Base-by-base conservation (phyloP, 2,329 filamentous ascomycete species). In the Neopestalotiopsis clavispora region DNA sequence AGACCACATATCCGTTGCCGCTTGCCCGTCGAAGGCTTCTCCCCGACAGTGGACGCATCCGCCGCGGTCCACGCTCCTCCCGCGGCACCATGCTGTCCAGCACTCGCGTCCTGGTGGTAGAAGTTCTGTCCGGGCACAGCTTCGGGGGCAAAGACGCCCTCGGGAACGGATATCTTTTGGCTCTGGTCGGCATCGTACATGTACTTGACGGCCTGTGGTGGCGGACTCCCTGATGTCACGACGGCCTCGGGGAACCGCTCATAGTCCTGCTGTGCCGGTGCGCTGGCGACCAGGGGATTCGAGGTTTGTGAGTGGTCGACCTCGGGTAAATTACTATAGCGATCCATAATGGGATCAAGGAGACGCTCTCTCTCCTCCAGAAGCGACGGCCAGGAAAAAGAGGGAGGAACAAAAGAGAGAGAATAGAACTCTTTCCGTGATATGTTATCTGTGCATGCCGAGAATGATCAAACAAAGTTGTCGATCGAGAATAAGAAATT, bases 1-100 rank as follows among this genome's bases (percentile, higher is more conserved):
- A 76, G 20, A 17, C 72, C 71, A 45, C 71, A 74, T 69, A 67
- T 71, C 42, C 52, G 70, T n/a, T 45, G 34, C 42, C 30, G 40
- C 23, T n/a, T 58, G 23, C 30, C 20, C 3, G 30, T n/a, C 20
- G 7, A 9, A 1, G 57, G 12, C 30, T 28, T 32, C 23, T 59
- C 20, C 13, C 9, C 10, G 10, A 17, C 57, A 4, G 9, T 10
- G 10, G 23, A 32, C 57, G 14, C 28, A 20, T 59, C 23, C 30
- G 57, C 57, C 57, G 30, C 13, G 12, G 20, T 59, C 30, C 23
- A 28, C 20, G 57, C 30, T 28, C 9, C 57, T 3, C n/a, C 14
- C 56, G 23, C 20, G 0, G 20, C 12, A 28, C 23, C 23, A 28
- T 28, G 23, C 10, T 38, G 34, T 10, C 34, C 34, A 38, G 34